A percentile compares a stretch with the other conserved stretches of the same genome.
These are phyloP conservation scores for Diutina siamensis DNA, from an alignment of 1,139 yeast genomes.

Conservation along the genomic window DNA sequence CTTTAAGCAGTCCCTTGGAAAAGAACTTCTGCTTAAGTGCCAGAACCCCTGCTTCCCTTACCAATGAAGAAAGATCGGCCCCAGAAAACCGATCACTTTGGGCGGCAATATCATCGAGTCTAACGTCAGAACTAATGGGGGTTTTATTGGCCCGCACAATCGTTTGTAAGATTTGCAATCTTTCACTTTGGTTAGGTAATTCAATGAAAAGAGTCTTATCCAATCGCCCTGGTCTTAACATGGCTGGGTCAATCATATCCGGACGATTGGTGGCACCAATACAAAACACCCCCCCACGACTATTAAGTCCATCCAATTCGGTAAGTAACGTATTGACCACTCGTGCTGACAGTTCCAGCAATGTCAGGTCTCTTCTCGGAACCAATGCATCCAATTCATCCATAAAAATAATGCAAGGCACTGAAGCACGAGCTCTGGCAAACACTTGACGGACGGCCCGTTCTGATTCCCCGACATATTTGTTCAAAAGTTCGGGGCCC, in stretches of 20 bases:
- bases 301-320: slow-evolving; percentile 89
- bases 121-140: slow-evolving; percentile 58
- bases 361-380: slow-evolving; percentile 80
- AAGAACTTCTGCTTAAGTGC: slow-evolving; percentile 71
- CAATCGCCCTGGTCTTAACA: slow-evolving; percentile 93
- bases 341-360: slow-evolving; percentile 84
- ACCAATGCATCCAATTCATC: slow-evolving; percentile 95
- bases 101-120: slow-evolving; percentile 48
- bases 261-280: slow-evolving; percentile 97
- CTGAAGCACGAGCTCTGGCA: slow-evolving; percentile 86
- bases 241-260: slow-evolving; percentile 97
- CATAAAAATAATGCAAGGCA: slow-evolving; percentile 90
- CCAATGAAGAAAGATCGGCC: slow-evolving; percentile 87
- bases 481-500: slow-evolving; percentile 89
- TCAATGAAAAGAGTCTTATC: slow-evolving; percentile 91
- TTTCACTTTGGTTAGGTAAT: slow-evolving; percentile 67
- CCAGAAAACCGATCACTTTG: slow-evolving; percentile 73
- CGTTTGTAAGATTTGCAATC: slow-evolving; percentile 71
- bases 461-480: slow-evolving; percentile 95
- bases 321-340: slow-evolving; percentile 92
- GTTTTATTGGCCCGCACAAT: slow-evolving; percentile 62
- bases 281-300: slow-evolving; percentile 85
- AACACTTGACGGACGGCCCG: slow-evolving; percentile 92
- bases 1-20: slow-evolving; percentile 27
- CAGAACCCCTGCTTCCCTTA: slow-evolving; percentile 83